Base-by-base conservation (phyloP, 2,329 filamentous ascomycete genomes). In the Pyrenochaeta sp. region DNA sequence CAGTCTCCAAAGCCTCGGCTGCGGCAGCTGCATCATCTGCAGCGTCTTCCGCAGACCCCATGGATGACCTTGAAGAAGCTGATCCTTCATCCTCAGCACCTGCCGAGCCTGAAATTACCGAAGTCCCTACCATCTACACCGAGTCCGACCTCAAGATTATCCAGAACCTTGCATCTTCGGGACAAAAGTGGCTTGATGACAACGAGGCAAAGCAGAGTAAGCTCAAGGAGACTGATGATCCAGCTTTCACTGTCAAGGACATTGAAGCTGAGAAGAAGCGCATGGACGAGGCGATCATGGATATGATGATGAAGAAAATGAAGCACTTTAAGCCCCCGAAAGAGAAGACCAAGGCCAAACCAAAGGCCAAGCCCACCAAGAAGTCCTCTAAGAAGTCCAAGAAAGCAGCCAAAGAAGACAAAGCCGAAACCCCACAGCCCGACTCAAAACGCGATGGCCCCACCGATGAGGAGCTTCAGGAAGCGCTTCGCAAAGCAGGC, bases 21-120 rank as follows among this genome's bases (percentile, higher is more conserved):
- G 51, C 64, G 4, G 58, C 66, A 6, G 63, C 75, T 59, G 72
- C 24, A 5, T 17, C 79, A 3, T 74, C 68, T 43, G 68, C 77
- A 13, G 66, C 81, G 4, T 74, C 81, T 11, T 68, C 72, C 2
- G 69, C 78, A 2, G 67, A 70, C 36, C 51, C 62, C 3, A 85
- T 89, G 60, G 89, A 85, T 22, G 88, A 85, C n/a, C 82, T 94
- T 1, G 91, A 96, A 51, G 90, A 94, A 2, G 87, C 90, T 64
- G 60, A 81, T 67, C 56, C 74, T 3, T 68, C 71, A 7, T 65
- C 73, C 5, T 71, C 69, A 6, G 58, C 60, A 29, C 45, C 64
- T 9, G 52, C 55, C 4, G 53, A 61, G 19, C 48, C 60, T 10
- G 53, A 58, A n/a, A 52, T 68, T 23, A 64, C 64, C 11, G 55